Conservation (phyloP, 2,329 filamentous ascomycete genomes). For the Phoma sp. region DNA sequence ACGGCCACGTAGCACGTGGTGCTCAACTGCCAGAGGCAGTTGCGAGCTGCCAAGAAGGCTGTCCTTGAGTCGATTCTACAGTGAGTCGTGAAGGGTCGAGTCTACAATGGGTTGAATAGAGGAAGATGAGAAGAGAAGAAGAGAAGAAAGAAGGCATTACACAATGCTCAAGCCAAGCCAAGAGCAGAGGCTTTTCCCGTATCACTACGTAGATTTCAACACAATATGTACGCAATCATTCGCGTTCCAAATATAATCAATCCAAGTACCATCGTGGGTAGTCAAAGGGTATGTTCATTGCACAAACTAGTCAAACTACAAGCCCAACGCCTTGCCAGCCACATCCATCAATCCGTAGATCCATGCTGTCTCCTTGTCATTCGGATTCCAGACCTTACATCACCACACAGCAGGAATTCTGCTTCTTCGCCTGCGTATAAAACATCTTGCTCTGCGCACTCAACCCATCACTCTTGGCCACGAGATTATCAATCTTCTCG, state of each 20-base stretch:
- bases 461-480: conserved; percentile 90
- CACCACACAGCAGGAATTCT: conserved; percentile 66
- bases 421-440: conserved; percentile 75
- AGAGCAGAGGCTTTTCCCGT: too few relatives aligned
- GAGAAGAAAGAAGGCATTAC: background rate
- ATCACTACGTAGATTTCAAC: too few relatives aligned
- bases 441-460: conserved; percentile 98
- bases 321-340: conserved; percentile 3
- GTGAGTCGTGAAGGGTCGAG: too few relatives aligned
- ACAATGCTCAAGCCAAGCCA: background rate
- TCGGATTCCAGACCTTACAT: conserved; percentile 51
- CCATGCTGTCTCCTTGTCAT: too few relatives aligned
- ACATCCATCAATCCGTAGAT: background rate
- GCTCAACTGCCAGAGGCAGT: background rate
- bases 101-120: too few relatives aligned
- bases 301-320: conserved; percentile 5
- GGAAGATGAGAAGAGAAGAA: background rate
- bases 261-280: background rate
- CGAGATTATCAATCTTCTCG: conserved; percentile 94
- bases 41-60: background rate
- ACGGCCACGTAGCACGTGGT: conserved; percentile 12
- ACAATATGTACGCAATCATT: too few relatives aligned
- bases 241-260: too few relatives aligned
- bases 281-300: conserved; percentile 20
- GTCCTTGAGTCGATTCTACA: too few relatives aligned